phyloP scores from a whole-genome alignment of 2,329 filamentous ascomycete genomes.

The Drechslerella coelobrocha region DNA sequence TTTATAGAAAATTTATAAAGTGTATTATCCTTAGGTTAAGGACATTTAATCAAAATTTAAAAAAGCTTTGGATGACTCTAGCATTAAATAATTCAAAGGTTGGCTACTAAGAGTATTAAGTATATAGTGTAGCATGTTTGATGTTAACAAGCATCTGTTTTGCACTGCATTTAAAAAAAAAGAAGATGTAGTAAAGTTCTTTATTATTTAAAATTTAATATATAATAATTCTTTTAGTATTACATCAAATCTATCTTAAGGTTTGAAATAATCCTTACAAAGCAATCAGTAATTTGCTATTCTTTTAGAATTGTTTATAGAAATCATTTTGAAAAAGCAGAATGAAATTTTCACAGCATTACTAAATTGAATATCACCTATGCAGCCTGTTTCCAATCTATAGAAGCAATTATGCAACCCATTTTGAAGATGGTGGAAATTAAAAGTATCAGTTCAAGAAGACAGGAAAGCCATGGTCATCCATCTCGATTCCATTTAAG shows the following conservation, averaged over 20 bases:
- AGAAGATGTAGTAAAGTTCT: constrained; percentile 11
- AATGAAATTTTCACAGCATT: not conserved
- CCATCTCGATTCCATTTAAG: constrained; percentile 64
- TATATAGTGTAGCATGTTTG: constrained; percentile 19
- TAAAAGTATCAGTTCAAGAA: constrained; percentile 53
- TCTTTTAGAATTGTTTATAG: not conserved
- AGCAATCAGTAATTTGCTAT: constrained; percentile 14
- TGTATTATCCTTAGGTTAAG: constrained; percentile 16
- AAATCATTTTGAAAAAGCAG: not conserved
- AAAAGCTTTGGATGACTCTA: not conserved
- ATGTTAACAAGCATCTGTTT: constrained; percentile 6
- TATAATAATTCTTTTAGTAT: constrained; percentile 25
- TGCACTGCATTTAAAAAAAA: not conserved
- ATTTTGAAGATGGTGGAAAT: constrained; percentile 53
- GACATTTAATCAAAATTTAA: constrained; percentile 9
- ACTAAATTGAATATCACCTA: not conserved
- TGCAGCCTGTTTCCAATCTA: not conserved
- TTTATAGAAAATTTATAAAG: constrained; percentile 31
- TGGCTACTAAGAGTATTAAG: constrained; percentile 19
- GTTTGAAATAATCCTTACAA: constrained; percentile 5
- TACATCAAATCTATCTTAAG: not conserved
- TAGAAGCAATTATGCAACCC: constrained; percentile 4
- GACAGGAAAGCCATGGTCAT: constrained; percentile 55
- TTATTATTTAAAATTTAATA: constrained; percentile 18
- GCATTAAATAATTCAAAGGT: constrained; percentile 1